These are phyloP conservation scores for Pleurotus pulmonarius DNA, from an alignment of 768 basidiomycete species.

Conservation along the genomic window DNA sequence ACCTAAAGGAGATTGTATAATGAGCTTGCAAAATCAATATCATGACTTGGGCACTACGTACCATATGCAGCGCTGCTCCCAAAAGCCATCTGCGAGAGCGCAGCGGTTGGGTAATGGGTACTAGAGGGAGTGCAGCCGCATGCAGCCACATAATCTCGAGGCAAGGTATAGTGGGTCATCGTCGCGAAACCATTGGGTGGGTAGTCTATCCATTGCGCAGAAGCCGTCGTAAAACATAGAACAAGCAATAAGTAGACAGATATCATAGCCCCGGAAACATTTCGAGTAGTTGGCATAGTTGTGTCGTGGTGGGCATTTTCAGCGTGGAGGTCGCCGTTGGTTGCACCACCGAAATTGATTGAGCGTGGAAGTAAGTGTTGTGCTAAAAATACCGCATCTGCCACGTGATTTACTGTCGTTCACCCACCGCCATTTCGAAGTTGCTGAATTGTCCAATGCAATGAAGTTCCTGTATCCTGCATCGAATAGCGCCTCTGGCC, in stretches of 20 bases:
- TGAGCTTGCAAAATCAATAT: neutral
- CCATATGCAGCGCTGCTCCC: constrained; percentile 71
- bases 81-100: constrained; percentile 75
- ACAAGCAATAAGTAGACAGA: neutral
- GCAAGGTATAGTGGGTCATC: constrained; percentile 71
- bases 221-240: neutral
- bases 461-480: constrained; percentile 73
- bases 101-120: constrained; percentile 75
- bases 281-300: neutral
- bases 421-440: too few species aligned
- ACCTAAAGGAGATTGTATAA: constrained; percentile 32
- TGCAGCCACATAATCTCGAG: constrained; percentile 55
- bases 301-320: neutral
- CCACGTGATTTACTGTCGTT: neutral
- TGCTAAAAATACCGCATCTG: neutral
- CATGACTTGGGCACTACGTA: constrained; percentile 13
- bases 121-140: constrained; percentile 74
- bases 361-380: neutral
- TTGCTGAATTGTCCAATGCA: neutral
- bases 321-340: neutral
- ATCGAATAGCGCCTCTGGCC: constrained; percentile 43
- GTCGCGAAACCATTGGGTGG: constrained; percentile 61
- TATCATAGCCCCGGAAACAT: neutral
- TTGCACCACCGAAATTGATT: neutral
- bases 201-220: constrained; percentile 60